A percentile compares a stretch with the other conserved stretches of the same genome.
These are phyloP conservation scores for Nicotiana paniculata DNA, from an alignment of 257 asterid species.

Conservation along the genomic window DNA sequence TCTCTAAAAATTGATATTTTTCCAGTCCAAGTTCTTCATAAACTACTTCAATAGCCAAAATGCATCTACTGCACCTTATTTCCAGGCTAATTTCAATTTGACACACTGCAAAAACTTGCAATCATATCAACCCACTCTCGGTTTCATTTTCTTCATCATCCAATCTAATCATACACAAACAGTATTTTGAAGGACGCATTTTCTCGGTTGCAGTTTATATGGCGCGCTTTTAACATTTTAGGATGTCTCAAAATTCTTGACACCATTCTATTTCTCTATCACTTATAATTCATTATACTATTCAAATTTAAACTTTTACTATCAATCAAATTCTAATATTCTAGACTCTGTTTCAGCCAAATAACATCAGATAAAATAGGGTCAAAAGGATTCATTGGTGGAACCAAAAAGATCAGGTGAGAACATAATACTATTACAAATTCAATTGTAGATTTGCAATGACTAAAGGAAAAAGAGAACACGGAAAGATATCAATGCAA, in stretches of 20 bases:
- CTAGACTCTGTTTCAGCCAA: background rate
- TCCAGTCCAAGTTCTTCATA: too few relatives aligned
- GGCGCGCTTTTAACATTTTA: background rate
- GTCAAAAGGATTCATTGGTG: conserved; percentile 18
- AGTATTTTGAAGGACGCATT: background rate
- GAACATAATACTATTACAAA: background rate
- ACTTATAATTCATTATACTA: background rate
- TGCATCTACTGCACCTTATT: background rate
- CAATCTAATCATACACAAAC: background rate
- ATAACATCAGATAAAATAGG: background rate
- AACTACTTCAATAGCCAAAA: too few relatives aligned
- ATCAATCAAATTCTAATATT: background rate
- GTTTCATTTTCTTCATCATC: background rate
- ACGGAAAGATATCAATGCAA: background rate
- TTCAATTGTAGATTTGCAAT: background rate
- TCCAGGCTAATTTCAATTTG: background rate
- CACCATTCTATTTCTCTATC: background rate
- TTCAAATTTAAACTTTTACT: too few relatives aligned
- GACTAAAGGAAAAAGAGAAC: background rate
- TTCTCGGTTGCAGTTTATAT: background rate
- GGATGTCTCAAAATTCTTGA: background rate
- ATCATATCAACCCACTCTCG: background rate
- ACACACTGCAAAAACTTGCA: background rate
- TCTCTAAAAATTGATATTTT: background rate
- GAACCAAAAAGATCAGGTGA: conserved; percentile 35